A percentile compares a stretch with the other conserved stretches of the same genome.
These are phyloP conservation scores for Lachancea mirantina DNA, from an alignment of 805 yeast species.

Conservation along the genomic window DNA sequence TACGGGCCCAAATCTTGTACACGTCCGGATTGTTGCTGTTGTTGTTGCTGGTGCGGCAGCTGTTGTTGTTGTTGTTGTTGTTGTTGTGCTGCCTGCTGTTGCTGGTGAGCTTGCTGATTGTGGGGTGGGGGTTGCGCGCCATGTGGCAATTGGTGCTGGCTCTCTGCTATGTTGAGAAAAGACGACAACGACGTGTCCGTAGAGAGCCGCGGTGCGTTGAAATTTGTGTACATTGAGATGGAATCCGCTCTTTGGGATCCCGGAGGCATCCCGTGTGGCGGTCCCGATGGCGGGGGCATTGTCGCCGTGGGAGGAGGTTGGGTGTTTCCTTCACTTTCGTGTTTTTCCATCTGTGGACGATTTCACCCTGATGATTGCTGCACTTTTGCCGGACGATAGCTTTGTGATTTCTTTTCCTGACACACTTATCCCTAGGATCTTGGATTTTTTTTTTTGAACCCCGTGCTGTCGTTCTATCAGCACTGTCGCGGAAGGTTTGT, in stretches of 20 bases:
- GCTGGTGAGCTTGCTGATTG: conserved; percentile 1
- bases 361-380: too few relatives aligned
- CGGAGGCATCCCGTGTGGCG: conserved; percentile 4
- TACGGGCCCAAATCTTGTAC: conserved; percentile 16
- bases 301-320: conserved; percentile 6
- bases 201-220: conserved; percentile 15
- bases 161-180: conserved; percentile 21
- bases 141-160: conserved; percentile 9
- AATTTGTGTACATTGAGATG: conserved; percentile 17
- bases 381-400: background rate
- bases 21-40: conserved; percentile 1
- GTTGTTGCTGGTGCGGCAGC: conserved; percentile 3
- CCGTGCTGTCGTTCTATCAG: too few relatives aligned
- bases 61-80: conserved; percentile 2
- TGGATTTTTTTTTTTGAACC: too few relatives aligned
- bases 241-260: conserved; percentile 13
- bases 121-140: conserved; percentile 6
- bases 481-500: too few relatives aligned
- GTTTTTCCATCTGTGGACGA: conserved; percentile 7
- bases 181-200: conserved; percentile 23
- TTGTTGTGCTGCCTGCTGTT: background rate
- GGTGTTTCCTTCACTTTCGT: conserved; percentile 5
- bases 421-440: too few relatives aligned
- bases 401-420: too few relatives aligned
- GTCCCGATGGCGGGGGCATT: conserved; percentile 13